Evolutionary conservation across 371 early-diverging fungal genomes (phyloP).

Genomic region (Batkoa obscura): DNA sequence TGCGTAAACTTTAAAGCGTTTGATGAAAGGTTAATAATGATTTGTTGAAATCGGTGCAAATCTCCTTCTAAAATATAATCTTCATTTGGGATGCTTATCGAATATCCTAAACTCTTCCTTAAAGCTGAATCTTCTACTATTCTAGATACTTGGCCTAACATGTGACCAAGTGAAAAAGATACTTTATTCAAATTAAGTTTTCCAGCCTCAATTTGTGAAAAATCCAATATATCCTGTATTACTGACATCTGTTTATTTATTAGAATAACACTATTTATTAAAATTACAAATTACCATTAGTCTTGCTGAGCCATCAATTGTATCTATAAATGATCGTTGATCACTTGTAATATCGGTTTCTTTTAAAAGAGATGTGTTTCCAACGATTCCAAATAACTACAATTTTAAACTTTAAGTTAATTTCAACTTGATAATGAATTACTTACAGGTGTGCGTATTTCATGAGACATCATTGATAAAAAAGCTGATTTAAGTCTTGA

Average conservation of each 20-base stretch:
- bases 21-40: conserved; percentile 28
- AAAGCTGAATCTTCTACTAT: conserved; percentile 10
- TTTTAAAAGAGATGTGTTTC: conserved; percentile 2
- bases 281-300: neutral
- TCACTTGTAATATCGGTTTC: neutral
- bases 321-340: neutral
- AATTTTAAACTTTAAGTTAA: too few species aligned
- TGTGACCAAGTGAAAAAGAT: conserved; percentile 20
- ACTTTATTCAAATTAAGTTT: conserved; percentile 20
- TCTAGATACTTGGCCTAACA: conserved; percentile 22
- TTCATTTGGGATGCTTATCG: conserved; percentile 11
- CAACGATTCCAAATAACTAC: conserved; percentile 5
- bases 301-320: neutral
- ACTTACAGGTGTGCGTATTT: conserved; percentile 7
- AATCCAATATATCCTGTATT: conserved; percentile 33
- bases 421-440: too few species aligned
- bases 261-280: neutral
- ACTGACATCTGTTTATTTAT: conserved; percentile 9
- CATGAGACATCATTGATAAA: conserved; percentile 4
- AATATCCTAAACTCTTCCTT: conserved; percentile 9
- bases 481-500: conserved; percentile 4
- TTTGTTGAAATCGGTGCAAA: conserved; percentile 23
- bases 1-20: conserved; percentile 49
- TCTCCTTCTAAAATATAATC: conserved; percentile 20
- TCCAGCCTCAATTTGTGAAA: conserved; percentile 30